phyloP scores from a whole-genome alignment of 2,329 filamentous ascomycete genomes.

The Gliomastix tumulicola region DNA sequence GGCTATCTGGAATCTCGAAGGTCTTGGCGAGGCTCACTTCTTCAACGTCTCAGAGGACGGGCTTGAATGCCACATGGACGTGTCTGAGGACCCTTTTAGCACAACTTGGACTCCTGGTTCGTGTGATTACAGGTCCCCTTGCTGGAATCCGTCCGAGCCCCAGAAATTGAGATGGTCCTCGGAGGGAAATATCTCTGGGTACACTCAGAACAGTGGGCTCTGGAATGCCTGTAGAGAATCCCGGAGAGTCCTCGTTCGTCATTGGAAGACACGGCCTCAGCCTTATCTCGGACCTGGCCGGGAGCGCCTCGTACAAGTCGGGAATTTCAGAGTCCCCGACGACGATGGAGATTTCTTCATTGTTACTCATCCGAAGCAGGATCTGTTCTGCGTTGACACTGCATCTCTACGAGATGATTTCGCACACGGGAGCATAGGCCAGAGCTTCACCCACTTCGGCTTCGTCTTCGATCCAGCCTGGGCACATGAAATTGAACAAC shows the following conservation, averaged over 20 bases:
- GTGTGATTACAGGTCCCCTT: neutral
- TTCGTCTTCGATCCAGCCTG: neutral
- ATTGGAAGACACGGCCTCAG: neutral
- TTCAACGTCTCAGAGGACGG: neutral
- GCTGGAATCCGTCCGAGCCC: neutral
- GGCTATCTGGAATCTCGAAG: neutral
- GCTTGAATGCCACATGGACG: neutral
- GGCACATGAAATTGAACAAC: neutral
- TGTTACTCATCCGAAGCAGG: neutral
- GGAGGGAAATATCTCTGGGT: neutral
- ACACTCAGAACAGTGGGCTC: neutral
- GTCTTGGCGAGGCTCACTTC: neutral
- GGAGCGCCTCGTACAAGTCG: no score
- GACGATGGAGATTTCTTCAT: neutral
- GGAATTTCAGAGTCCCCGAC: neutral
- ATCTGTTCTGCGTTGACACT: no score
- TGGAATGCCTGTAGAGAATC: neutral
- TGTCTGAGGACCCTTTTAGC: no score
- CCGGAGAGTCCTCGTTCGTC: neutral
- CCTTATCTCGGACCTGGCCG: neutral
- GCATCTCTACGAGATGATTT: no score
- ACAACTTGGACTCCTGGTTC: no score
- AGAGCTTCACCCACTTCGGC: neutral
- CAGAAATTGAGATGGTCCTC: neutral
- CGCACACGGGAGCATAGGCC: neutral